phyloP scores from a whole-genome alignment of 768 basidiomycete genomes.

The Suillus paluster region DNA sequence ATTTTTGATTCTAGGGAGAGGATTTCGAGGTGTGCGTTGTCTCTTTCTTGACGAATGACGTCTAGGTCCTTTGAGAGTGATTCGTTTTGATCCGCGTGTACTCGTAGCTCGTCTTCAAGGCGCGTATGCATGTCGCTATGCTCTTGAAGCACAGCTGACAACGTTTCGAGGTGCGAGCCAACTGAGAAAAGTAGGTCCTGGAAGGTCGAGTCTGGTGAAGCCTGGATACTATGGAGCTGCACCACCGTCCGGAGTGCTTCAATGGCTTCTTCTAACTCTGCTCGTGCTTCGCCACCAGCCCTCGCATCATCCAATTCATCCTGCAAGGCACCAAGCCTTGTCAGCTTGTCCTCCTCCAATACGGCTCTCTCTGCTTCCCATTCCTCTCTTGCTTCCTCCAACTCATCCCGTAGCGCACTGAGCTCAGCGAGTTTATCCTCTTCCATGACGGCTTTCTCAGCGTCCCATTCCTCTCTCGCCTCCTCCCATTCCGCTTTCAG shows the following conservation, averaged over 20 bases:
- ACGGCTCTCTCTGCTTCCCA: conserved; percentile 31
- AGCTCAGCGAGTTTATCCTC: conserved; percentile 54
- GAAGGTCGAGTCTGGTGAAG: conserved; percentile 52
- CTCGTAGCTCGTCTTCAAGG: conserved; percentile 54
- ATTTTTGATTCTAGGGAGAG: conserved; percentile 42
- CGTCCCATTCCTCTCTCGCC: conserved; percentile 55
- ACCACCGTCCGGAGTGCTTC: conserved; percentile 55
- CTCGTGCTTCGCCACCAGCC: conserved; percentile 42
- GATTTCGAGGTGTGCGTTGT: conserved; percentile 49
- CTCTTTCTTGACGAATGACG: conserved; percentile 53
- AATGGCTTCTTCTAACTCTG: conserved; percentile 56
- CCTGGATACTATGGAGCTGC: conserved; percentile 57
- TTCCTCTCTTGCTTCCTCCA: conserved; percentile 46
- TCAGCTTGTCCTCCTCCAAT: conserved; percentile 53
- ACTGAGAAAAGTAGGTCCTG: conserved; percentile 54
- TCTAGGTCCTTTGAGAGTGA: conserved; percentile 56
- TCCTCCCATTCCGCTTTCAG: conserved; percentile 45
- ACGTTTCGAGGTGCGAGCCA: conserved; percentile 52
- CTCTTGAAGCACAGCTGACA: conserved; percentile 49
- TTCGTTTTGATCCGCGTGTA: conserved; percentile 51
- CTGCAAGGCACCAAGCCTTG: conserved; percentile 48
- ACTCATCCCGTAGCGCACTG: conserved; percentile 49
- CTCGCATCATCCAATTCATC: conserved; percentile 51
- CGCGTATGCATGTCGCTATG: conserved; percentile 45
- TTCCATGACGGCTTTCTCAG: conserved; percentile 52